Conservation (phyloP, 768 basidiomycete genomes). For the Saitozyma podzolica region DNA sequence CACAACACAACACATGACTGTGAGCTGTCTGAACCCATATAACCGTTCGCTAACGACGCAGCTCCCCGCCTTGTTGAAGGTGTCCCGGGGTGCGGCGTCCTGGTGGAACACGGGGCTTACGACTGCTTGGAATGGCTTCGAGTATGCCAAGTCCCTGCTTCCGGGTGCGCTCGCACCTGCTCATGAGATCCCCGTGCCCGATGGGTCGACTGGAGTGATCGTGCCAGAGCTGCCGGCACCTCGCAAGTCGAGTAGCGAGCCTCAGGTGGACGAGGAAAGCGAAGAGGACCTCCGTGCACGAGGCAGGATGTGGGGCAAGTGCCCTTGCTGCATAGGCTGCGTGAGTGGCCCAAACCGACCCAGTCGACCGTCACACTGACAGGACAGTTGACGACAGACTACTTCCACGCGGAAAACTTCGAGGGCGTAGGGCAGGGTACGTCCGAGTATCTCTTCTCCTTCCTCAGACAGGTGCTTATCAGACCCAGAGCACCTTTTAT, state of each 20-base stretch:
- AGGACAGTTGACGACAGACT: conserved; percentile 12
- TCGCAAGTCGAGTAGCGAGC: too few species aligned
- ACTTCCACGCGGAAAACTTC: conserved; percentile 33
- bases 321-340: conserved; percentile 34
- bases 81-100: conserved; percentile 21
- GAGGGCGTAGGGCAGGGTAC: conserved; percentile 42
- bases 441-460: background rate
- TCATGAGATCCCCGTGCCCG: too few species aligned
- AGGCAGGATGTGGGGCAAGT: conserved; percentile 25
- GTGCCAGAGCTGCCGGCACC: too few species aligned
- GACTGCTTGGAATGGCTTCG: conserved; percentile 5
- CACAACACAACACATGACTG: conserved; percentile 38
- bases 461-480: background rate
- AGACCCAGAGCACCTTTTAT: conserved; percentile 39
- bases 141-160: conserved; percentile 12
- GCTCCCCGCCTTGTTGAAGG: conserved; percentile 31
- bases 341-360: conserved; percentile 17
- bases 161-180: too few species aligned
- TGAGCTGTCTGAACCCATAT: too few species aligned
- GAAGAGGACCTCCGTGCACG: background rate
- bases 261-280: background rate
- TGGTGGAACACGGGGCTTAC: conserved; percentile 17
- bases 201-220: too few species aligned
- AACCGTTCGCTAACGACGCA: conserved; percentile 3
- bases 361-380: conserved; percentile 7